Evolutionary conservation across 768 basidiomycete species (phyloP).

Genomic region (Suillus clintonianus): DNA sequence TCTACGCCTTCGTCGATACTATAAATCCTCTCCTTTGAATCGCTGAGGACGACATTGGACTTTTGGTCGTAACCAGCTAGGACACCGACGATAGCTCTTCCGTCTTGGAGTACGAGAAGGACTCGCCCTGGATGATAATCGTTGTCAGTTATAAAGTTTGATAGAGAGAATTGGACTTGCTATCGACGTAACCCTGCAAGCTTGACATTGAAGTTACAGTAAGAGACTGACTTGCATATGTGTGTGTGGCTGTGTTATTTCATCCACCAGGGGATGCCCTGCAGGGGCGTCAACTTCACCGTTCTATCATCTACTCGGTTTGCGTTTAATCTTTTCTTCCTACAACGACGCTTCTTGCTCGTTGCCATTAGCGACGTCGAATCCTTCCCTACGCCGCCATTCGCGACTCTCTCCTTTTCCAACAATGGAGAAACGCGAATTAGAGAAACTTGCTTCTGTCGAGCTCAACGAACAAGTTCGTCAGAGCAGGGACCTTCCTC

Average conservation of each 20-base stretch:
- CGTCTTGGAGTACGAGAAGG: constrained; percentile 93
- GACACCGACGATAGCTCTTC: constrained; percentile 88
- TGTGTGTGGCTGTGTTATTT: constrained; percentile 4
- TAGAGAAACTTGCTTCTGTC: background rate
- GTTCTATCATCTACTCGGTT: background rate
- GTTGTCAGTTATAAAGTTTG: background rate
- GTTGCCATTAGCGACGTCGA: background rate
- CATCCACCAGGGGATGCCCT: background rate
- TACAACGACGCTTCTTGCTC: background rate
- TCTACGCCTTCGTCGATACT: constrained; percentile 90
- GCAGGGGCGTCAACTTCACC: background rate
- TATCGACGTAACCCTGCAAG: constrained; percentile 91
- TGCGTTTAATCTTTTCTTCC: background rate
- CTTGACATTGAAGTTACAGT: constrained; percentile 63
- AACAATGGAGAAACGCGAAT: background rate
- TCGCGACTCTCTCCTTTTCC: background rate
- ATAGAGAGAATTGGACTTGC: constrained; percentile 40
- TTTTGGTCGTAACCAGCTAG: constrained; percentile 94
- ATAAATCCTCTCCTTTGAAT: constrained; percentile 92
- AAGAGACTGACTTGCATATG: constrained; percentile 5
- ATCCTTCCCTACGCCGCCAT: background rate
- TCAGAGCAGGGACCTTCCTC: constrained; percentile 4
- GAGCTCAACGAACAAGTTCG: constrained; percentile 10
- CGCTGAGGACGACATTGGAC: constrained; percentile 93
- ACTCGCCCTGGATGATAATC: constrained; percentile 65